Conservation (phyloP, 2,329 filamentous ascomycete species). For the Colletotrichum truncatum region DNA sequence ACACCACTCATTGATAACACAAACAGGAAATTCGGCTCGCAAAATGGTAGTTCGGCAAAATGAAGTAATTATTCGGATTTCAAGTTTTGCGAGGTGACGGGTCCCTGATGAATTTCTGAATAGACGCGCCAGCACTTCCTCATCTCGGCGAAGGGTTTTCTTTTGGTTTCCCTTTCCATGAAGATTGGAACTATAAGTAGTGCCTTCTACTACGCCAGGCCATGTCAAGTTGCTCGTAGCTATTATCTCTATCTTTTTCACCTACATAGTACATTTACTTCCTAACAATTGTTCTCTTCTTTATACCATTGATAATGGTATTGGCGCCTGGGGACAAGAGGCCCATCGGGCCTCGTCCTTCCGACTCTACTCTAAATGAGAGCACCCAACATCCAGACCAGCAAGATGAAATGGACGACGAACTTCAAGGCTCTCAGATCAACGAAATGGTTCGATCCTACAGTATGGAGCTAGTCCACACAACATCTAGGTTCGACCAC, state of each 20-base stretch:
- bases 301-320: no score
- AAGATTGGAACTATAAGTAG: no score
- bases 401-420: neutral
- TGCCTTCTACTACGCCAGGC: no score
- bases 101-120: neutral
- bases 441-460: slow-evolving; percentile 22
- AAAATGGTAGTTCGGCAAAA: neutral
- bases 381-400: neutral
- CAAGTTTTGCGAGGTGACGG: neutral
- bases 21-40: no score
- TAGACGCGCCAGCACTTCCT: neutral
- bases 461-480: slow-evolving; percentile 31
- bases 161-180: neutral
- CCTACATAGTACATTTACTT: no score
- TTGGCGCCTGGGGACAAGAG: no score
- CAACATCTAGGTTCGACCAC: slow-evolving; percentile 16
- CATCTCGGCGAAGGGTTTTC: neutral
- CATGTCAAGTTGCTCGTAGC: no score
- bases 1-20: no score
- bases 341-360: neutral
- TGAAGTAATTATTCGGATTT: neutral
- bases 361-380: neutral
- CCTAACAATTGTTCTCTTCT: no score
- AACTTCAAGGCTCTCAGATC: neutral
- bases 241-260: no score